Base-by-base conservation (phyloP, 176 grass and related monocot genomes). In the Musa schizocarpa region DNA sequence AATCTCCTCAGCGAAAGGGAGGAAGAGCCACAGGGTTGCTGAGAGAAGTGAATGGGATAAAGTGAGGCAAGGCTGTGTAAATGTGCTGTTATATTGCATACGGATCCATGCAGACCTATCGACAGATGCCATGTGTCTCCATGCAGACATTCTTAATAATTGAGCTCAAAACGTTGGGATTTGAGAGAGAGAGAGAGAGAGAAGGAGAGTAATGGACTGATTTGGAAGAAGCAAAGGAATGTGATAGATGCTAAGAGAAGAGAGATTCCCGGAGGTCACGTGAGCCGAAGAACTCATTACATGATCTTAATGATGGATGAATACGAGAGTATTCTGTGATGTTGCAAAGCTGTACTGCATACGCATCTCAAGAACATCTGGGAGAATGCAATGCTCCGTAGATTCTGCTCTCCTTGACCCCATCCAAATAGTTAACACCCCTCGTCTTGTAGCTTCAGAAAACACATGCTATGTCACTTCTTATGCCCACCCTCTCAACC, bases 381-480 rank as follows among this genome's bases (percentile, higher is more conserved):
- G 94, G 90, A 85, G 86, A 89, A 88, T 85, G 94, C 53, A 89
- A 87, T 91, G 86, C 88, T 92, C 93, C 87, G 89, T 78, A 79
- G 89, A 92, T 96, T 92, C 89, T 96, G 87, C 90, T 48, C 34
- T 5, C 34, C 34, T 43, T 34, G 3, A 34, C 29, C 29, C 34
- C 34, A 43, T 43, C 34, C 34, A 43, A 5, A 43, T 43, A 43
- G 34, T 43, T 43, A 43, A 43, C 34, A 43, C 34, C 34, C 34
- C 34, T 43, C 34, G 4, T 43, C 4, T 43, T 43, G 34, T 43
- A 43, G 34, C 34, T 43, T 43, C 29, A 49, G 19, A 49, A 19
- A 3, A 67, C 23, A 67, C n/a, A 63, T 63, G 9, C 61, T n/a
- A 63, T 63, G n/a, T 19, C 16, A n/a, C 56, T 80, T 43, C 26